phyloP scores from a whole-genome alignment of 345 rosid genomes.

The Populus tremula region DNA sequence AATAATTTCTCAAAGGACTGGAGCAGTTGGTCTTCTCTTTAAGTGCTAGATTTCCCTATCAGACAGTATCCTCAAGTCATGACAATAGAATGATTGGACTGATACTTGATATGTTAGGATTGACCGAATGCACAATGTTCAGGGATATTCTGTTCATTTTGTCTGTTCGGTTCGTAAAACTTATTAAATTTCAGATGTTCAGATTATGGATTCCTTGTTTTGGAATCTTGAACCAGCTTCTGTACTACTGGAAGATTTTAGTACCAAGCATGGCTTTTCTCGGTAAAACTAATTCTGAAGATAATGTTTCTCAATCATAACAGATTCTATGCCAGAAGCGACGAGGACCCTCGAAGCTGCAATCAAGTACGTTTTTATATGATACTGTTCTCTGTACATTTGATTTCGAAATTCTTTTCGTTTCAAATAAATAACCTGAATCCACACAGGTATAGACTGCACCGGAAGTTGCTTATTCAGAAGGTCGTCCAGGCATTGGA shows the following conservation, averaged over 20 bases:
- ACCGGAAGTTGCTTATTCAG: conserved; percentile 67
- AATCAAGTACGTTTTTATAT: conserved; percentile 43
- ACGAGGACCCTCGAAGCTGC: conserved; percentile 58
- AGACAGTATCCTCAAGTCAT: no score
- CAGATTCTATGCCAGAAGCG: conserved; percentile 62
- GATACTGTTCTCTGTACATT: not conserved
- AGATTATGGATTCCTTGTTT: not conserved
- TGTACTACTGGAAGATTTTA: not conserved
- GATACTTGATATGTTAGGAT: not conserved
- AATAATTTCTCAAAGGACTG: not conserved
- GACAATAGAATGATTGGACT: no score
- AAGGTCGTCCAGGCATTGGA: conserved; percentile 70
- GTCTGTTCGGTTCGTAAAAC: no score
- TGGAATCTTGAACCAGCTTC: not conserved
- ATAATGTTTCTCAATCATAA: not conserved
- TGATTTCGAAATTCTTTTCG: not conserved
- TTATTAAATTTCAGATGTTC: no score
- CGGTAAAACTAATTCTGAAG: not conserved
- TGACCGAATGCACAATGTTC: not conserved
- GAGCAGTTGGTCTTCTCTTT: not conserved
- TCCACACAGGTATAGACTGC: conserved; percentile 62
- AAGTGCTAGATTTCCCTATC: not conserved
- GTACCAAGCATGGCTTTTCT: not conserved
- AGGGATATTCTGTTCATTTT: not conserved
- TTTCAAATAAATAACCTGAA: not conserved